A percentile compares a stretch with the other conserved stretches of the same genome.
phyloP scores from a whole-genome alignment of 441 rosid species.

The Hura crepitans region DNA sequence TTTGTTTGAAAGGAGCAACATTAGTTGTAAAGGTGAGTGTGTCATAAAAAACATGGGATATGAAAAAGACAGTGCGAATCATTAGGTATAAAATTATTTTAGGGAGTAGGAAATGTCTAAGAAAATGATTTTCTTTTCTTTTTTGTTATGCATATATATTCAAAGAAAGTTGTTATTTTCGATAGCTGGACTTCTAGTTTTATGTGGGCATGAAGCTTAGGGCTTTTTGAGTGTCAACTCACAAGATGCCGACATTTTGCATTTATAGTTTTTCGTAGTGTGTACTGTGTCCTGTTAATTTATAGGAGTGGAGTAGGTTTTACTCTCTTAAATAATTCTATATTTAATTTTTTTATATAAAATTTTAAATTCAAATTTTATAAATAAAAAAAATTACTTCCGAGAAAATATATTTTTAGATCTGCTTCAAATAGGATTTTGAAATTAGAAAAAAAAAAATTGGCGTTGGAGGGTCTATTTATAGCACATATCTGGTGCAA shows the following conservation, averaged over 20 bases:
- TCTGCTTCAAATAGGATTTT: no score
- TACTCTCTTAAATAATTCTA: no score
- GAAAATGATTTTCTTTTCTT: no score
- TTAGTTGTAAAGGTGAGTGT: not conserved
- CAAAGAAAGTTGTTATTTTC: slow-evolving; percentile 15
- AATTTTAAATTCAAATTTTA: no score
- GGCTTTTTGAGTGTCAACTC: slow-evolving; percentile 8
- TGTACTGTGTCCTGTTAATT: no score
- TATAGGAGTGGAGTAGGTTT: no score
- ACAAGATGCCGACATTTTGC: slow-evolving; percentile 17
- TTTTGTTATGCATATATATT: no score
- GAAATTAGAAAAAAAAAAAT: no score
- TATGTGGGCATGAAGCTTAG: slow-evolving; percentile 15
- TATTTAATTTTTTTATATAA: no score
- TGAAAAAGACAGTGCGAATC: slow-evolving; percentile 27
- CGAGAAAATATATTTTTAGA: no score
- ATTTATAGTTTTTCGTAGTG: slow-evolving; percentile 6
- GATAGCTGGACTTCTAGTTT: not conserved
- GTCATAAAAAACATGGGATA: slow-evolving; percentile 38
- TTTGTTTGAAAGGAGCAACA: not conserved
- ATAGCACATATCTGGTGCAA: not conserved
- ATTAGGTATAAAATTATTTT: not conserved
- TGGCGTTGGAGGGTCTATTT: no score
- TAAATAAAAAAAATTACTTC: no score
- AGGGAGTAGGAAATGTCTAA: slow-evolving; percentile 6